Evolutionary conservation across 345 rosid species (phyloP).

Genomic region (Eucalyptus rudis): DNA sequence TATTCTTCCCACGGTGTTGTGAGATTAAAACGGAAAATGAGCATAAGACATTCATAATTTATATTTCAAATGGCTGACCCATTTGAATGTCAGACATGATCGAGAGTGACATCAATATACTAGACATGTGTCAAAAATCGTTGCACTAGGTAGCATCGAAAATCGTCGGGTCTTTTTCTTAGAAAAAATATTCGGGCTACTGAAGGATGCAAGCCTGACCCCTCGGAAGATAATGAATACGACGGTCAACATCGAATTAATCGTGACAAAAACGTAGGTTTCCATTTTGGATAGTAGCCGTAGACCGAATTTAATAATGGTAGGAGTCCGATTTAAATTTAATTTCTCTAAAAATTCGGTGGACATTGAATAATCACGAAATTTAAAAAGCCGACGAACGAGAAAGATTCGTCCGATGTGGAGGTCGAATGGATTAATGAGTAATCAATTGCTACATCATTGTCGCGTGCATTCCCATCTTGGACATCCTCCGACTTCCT

Average conservation of each 20-base stretch:
- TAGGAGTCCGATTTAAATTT: neutral
- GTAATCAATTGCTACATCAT: neutral
- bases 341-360: neutral
- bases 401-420: neutral
- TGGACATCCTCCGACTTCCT: neutral
- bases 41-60: neutral
- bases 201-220: neutral
- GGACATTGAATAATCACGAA: neutral
- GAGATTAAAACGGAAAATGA: neutral
- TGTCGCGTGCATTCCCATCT: neutral
- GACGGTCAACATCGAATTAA: neutral
- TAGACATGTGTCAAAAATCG: neutral
- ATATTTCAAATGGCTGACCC: neutral
- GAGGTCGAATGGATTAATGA: neutral
- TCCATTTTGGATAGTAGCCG: neutral
- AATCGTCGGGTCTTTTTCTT: neutral
- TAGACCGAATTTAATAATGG: neutral
- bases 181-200: neutral
- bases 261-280: neutral
- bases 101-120: neutral
- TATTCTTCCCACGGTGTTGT: accelerated
- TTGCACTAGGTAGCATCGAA: neutral
- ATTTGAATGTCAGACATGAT: neutral
- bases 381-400: neutral
- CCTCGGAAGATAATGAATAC: neutral